Evolutionary conservation across 1,139 yeast genomes (phyloP).

Genomic region (Entelexis sorbosivorans): DNA sequence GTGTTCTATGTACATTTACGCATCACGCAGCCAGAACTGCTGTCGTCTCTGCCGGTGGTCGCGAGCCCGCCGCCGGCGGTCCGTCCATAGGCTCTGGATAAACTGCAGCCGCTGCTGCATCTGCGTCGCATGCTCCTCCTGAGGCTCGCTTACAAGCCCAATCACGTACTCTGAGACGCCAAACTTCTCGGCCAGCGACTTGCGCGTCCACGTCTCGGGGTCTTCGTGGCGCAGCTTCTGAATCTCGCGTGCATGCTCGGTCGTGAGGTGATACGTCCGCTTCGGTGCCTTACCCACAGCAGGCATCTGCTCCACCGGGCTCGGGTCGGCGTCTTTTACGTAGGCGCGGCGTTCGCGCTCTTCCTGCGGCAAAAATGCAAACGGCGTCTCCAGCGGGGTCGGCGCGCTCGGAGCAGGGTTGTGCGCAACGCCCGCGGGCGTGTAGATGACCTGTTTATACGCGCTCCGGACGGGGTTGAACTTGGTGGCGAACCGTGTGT

Average conservation of each 20-base stretch:
- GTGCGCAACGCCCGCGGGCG: constrained; percentile 34
- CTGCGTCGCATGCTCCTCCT: constrained; percentile 33
- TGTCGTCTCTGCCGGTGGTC: constrained; percentile 47
- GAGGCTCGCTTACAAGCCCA: constrained; percentile 41
- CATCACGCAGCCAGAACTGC: constrained; percentile 54
- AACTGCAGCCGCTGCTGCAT: constrained; percentile 38
- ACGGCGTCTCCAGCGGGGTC: constrained; percentile 55
- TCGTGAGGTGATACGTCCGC: constrained; percentile 50
- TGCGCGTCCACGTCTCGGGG: constrained; percentile 56
- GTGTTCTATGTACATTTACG: constrained; percentile 9
- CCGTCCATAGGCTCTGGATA: constrained; percentile 42
- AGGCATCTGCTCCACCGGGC: constrained; percentile 31
- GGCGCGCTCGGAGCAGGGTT: constrained; percentile 40
- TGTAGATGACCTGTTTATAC: constrained; percentile 31
- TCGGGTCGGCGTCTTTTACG: constrained; percentile 25
- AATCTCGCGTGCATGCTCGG: constrained; percentile 52
- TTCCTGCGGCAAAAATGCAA: constrained; percentile 52
- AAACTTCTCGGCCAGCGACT: constrained; percentile 55
- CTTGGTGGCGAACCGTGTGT: constrained; percentile 31
- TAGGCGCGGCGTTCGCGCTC: constrained; percentile 57
- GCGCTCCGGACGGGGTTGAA: constrained; percentile 37
- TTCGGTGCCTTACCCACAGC: constrained; percentile 32
- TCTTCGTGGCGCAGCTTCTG: constrained; percentile 41
- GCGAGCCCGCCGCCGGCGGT: constrained; percentile 38
- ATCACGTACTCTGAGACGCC: constrained; percentile 46